phyloP scores from a whole-genome alignment of 495 filamentous ascomycete genomes.

The Bacidia rubella region DNA sequence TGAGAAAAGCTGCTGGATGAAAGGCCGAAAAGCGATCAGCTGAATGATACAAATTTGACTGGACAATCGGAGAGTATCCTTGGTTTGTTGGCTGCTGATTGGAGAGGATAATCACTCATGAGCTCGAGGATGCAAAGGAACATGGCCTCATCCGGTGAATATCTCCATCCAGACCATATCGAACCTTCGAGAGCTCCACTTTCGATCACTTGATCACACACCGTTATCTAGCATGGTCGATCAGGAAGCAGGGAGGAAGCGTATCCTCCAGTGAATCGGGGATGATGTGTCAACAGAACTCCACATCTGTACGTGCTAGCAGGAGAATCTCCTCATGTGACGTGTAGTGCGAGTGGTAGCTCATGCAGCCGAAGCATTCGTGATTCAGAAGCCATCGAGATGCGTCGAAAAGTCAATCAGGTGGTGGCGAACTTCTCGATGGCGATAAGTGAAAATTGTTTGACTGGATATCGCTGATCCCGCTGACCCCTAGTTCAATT shows the following conservation, averaged over 20 bases:
- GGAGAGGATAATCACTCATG: not conserved
- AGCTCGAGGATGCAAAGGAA: not conserved
- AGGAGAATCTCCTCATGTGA: conserved; percentile 14
- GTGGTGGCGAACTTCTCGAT: conserved; percentile 2
- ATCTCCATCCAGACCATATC: not conserved
- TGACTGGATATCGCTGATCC: conserved; percentile 10
- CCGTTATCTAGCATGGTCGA: conserved; percentile 9
- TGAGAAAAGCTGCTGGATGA: not conserved
- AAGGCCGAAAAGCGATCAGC: not conserved
- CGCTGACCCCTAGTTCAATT: not conserved
- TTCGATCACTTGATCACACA: conserved; percentile 14
- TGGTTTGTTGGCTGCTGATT: not conserved
- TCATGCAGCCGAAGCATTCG: conserved; percentile 7
- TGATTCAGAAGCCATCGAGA: conserved; percentile 8
- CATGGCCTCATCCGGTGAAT: not conserved
- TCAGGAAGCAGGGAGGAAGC: not conserved
- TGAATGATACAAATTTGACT: not conserved
- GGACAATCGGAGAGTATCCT: not conserved
- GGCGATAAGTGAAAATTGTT: conserved; percentile 10
- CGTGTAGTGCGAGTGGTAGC: conserved; percentile 5
- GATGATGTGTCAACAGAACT: conserved; percentile 2
- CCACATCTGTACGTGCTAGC: conserved; percentile 3
- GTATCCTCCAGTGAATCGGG: conserved; percentile 10
- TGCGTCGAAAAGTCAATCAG: conserved; percentile 6
- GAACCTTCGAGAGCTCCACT: not conserved